Base-by-base conservation (phyloP, 225 moss, liverwort and hornwort species). In the Thuidium tamariscinum region DNA sequence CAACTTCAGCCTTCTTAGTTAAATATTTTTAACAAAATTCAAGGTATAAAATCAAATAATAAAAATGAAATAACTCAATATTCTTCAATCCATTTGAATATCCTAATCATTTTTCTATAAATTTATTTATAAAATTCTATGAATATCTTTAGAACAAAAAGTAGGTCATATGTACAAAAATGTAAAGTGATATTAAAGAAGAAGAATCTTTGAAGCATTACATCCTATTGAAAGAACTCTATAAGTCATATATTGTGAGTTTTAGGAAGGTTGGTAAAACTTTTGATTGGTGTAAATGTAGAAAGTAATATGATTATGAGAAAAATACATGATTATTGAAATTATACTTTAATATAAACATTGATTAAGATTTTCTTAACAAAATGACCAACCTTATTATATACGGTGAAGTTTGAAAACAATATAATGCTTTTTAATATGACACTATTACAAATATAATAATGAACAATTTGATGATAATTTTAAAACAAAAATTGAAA, bases 101-200 rank as follows among this genome's bases (percentile, higher is more conserved):
- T 44, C 7, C 44, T 9, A 44, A 44, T 6, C 44, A 44, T 44
- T 44, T 6, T 44, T 3, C 19, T 73, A 48, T 48, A 30, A 18
- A 17, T 46, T 7, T 73, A 48, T 19, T 73, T 48, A 1, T 10
- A 74, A 29, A 21, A 34, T 34, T 51, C 1, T 6, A 49, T 7
- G 7, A 20, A 20, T 21, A 1, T 2, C 22, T 51, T 51, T 0
- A 13, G 1, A 49, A 3, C 2, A 1, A 34, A 34, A 34, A 2
- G 13, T 34, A 51, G 8, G 0, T 8, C 8, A 34, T 9, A 7
- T 34, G 51, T 0, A 34, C 34, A 22, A n/a, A 49, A 51, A 19
- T 49, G 0, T 32, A 3, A 74, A 74, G 30, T 21, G 0, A 0
- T 8, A 34, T 19, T 20, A 34, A 1, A 51, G 32, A 51, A 7